Percentiles rank a stretch among this genome's conserved stretches.
phyloP scores from a whole-genome alignment of 306 rosid species.

The Pyrus pyrifolia region DNA sequence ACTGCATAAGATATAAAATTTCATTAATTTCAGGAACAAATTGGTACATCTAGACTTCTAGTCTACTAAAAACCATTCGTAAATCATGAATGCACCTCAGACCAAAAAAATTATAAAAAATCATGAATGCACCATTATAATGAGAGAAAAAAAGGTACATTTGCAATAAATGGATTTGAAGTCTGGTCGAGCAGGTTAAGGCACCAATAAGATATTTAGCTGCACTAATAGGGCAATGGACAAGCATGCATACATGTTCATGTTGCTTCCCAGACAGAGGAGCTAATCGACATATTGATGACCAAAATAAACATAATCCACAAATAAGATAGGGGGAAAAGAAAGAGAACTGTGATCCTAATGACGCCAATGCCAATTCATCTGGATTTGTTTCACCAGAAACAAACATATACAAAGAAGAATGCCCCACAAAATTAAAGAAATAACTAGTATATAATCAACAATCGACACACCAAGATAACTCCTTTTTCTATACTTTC shows the following conservation, averaged over 20 bases:
- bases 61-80: not conserved
- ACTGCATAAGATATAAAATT: slow-evolving; percentile 52
- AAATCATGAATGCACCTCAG: not conserved
- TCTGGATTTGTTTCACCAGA: too few species aligned
- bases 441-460: too few species aligned
- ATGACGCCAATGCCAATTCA: too few species aligned
- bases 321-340: rapidly evolving
- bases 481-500: too few species aligned
- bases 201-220: not conserved
- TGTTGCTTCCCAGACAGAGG: not conserved
- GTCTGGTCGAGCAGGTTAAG: not conserved
- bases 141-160: not conserved
- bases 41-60: not conserved
- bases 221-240: not conserved
- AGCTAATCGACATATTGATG: not conserved
- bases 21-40: not conserved
- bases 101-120: too few species aligned
- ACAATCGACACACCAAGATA: too few species aligned
- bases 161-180: not conserved
- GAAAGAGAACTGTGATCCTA: too few species aligned
- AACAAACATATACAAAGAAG: too few species aligned
- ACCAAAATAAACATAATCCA: too few species aligned
- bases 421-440: too few species aligned
- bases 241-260: not conserved
- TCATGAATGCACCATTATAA: not conserved